phyloP scores from a whole-genome alignment of 2,329 filamentous ascomycete species.

The Exserohilum turcica region DNA sequence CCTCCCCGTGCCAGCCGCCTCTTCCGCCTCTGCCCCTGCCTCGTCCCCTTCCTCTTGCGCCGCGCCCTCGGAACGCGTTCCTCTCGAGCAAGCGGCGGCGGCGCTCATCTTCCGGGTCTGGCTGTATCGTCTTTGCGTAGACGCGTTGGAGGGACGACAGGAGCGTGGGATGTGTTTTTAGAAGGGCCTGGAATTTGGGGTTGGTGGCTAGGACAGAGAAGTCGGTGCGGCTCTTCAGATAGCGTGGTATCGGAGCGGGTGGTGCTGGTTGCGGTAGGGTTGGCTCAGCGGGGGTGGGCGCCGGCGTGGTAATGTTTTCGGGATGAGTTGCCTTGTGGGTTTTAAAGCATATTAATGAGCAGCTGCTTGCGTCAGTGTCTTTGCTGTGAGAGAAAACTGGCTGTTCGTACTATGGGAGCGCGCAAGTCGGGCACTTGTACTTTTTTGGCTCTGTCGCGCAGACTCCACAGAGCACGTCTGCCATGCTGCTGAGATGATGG shows the following conservation, averaged over 20 bases:
- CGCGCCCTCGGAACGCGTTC: constrained; percentile 23
- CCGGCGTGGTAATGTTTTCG: constrained; percentile 1
- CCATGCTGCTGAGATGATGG: constrained; percentile 30
- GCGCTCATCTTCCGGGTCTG: constrained; percentile 33
- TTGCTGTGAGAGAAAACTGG: not conserved
- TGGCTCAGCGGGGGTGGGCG: constrained; percentile 4
- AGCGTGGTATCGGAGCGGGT: constrained; percentile 37
- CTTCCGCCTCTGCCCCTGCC: constrained; percentile 25
- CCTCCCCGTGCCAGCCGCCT: constrained; percentile 17
- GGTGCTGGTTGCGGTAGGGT: constrained; percentile 33
- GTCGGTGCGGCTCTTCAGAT: constrained; percentile 38
- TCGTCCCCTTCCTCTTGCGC: constrained; percentile 22
- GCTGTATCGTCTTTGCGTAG: constrained; percentile 43
- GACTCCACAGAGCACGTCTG: constrained; percentile 48
- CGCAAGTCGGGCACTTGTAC: constrained; percentile 58
- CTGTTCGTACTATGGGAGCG: constrained; percentile 51
- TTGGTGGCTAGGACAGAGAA: constrained; percentile 40
- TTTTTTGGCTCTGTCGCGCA: constrained; percentile 53
- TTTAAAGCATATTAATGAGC: constrained; percentile 42
- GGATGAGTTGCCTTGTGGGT: constrained; percentile 36
- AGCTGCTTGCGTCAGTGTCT: constrained; percentile 26
- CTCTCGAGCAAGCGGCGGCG: constrained; percentile 19
- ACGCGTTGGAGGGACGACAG: constrained; percentile 38
- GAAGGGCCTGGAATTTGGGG: constrained; percentile 32
- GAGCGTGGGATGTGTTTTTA: constrained; percentile 33